Base-by-base conservation (phyloP, 169 alveolate species). In the Plasmodium coatneyi region DNA sequence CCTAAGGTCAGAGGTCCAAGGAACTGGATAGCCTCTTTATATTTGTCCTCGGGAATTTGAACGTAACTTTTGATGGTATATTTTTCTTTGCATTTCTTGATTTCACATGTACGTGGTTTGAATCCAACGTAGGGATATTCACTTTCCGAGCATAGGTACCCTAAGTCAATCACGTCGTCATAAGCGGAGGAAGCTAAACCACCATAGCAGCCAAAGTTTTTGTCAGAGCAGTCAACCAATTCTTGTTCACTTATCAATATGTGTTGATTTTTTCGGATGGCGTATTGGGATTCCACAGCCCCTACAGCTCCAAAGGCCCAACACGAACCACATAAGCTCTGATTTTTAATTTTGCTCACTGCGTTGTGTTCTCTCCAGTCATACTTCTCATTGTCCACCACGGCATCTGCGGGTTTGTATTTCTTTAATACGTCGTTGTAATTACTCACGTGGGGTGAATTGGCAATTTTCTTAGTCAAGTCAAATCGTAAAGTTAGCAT, bases 281-380 rank as follows among this genome's bases (percentile, higher is more conserved):
- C 92, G 80, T 92, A 95, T 30, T 90, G 96, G 22, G 97, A 92
- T 84, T 96, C 97, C 5, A 97, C 74, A 6, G 72, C 66, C 1
- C 98, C 97, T 28, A 97, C 93, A 12, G 98, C 84, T 4, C 98
- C 96, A 79, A 98, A 95, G 25, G 98, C 97, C 98, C 98, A 97
- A 81, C 98, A 98, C 3, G 98, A 93, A 10, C 98, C 98, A 83
- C 98, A 97, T 46, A 81, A 71, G 19, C 95, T 93, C 93, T 98
- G 98, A 92, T 97, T 84, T 78, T 96, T 95, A 3, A 97, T 97
- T 19, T 95, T 95, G 10, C 96, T 92, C 22, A 82, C 93, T 10
- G 95, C 96, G 28, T 97, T 97, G 28, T 84, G 87, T 41, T 79
- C 66, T 54, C 97, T 79, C 98, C 97, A 95, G 49, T 96, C 97